A percentile compares a stretch with the other conserved stretches of the same genome.
phyloP scores from a whole-genome alignment of 2,329 filamentous ascomycete species.

The Fusarium ambrosium region DNA sequence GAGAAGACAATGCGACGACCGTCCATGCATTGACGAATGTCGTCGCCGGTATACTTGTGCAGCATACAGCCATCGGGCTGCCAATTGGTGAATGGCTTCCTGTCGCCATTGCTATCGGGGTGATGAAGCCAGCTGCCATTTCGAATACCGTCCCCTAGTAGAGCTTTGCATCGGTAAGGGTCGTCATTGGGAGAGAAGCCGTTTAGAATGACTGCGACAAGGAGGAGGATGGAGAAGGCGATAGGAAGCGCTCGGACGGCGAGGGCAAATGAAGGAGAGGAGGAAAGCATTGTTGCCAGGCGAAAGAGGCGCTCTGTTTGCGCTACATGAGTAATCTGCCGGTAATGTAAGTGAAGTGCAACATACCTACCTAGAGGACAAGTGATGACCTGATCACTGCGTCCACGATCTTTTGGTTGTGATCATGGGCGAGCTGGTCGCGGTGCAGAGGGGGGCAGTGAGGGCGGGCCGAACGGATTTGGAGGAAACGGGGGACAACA shows the following conservation, averaged over 20 bases:
- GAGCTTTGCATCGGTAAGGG: constrained; percentile 66
- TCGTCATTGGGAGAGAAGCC: constrained; percentile 50
- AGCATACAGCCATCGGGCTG: constrained; percentile 72
- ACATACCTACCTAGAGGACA: not conserved
- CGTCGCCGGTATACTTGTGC: constrained; percentile 65
- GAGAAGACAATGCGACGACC: constrained; percentile 68
- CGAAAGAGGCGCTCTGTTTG: not conserved
- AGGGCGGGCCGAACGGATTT: not conserved
- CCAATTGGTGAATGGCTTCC: constrained; percentile 63
- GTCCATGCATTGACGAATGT: constrained; percentile 66
- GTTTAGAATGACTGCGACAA: constrained; percentile 32
- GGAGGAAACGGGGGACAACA: not conserved
- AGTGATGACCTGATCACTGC: not conserved
- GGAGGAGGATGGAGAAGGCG: constrained; percentile 35
- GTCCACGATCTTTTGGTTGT: not conserved
- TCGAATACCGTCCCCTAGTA: constrained; percentile 54
- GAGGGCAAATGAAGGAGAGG: constrained; percentile 20
- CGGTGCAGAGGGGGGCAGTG: not conserved
- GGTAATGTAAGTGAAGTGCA: not conserved
- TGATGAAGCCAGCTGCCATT: constrained; percentile 64
- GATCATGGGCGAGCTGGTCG: not conserved
- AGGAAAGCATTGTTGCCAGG: constrained; percentile 26
- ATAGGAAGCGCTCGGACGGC: constrained; percentile 34
- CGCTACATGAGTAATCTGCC: not conserved
- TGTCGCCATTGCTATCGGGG: constrained; percentile 46